Percentiles rank a stretch among this genome's conserved stretches.
phyloP scores from a whole-genome alignment of 805 yeast genomes.

The Kuraishia piskuri region DNA sequence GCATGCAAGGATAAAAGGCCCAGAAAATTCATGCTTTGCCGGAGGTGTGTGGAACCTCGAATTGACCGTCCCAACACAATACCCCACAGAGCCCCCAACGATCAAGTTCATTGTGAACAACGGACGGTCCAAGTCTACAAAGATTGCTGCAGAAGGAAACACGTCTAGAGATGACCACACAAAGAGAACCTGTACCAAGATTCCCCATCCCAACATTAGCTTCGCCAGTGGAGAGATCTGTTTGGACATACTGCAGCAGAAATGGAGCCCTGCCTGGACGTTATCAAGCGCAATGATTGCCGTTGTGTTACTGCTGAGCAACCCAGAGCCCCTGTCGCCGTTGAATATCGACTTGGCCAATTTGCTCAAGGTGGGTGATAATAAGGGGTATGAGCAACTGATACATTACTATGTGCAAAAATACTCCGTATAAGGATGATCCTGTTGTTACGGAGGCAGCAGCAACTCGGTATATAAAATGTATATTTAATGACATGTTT shows the following conservation, averaged over 20 bases:
- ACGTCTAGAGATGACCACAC: neutral
- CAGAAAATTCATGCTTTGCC: conserved; percentile 41
- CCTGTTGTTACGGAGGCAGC: neutral
- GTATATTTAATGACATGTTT: neutral
- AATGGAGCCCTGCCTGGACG: conserved; percentile 76
- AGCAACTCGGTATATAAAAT: neutral
- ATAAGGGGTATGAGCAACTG: conserved; percentile 30
- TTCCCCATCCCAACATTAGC: conserved; percentile 42
- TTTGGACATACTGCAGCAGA: conserved; percentile 48
- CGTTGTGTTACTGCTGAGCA: conserved; percentile 43
- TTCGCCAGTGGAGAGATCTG: conserved; percentile 61
- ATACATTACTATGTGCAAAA: conserved; percentile 28
- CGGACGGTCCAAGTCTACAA: neutral
- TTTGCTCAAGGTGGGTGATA: conserved; percentile 39
- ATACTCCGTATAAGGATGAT: conserved; percentile 8
- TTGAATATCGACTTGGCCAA: conserved; percentile 64
- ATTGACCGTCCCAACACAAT: conserved; percentile 35
- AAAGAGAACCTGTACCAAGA: conserved; percentile 13
- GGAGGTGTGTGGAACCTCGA: conserved; percentile 42
- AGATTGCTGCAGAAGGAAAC: neutral
- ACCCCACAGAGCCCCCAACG: conserved; percentile 54
- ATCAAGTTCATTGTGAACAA: conserved; percentile 30
- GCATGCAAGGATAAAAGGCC: conserved; percentile 44
- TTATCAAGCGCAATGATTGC: conserved; percentile 47
- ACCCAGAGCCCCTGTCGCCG: conserved; percentile 69